Base-by-base conservation (phyloP, 805 yeast species). In the Kluyveromyces starmeri region DNA sequence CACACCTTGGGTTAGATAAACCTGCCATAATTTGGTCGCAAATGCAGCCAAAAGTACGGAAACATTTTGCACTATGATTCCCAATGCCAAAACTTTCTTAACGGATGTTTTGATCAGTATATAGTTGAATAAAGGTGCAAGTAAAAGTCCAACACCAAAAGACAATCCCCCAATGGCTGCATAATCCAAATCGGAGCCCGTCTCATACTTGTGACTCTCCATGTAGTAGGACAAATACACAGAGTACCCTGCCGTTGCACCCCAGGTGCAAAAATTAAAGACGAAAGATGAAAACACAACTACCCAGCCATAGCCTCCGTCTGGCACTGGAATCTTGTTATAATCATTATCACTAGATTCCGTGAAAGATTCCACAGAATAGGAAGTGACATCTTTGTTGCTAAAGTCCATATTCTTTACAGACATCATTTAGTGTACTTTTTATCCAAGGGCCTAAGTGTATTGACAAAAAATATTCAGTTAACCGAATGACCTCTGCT, bases 81-180 rank as follows among this genome's bases (percentile, higher is more conserved):
- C 80, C 3, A 65, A 16, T 0, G 52, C 27, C 10, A 72, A 57
- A 3, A 65, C 59, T 6, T 47, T 31, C 35, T 61, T 62, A 5
- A 61, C 43, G 0, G 76, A 74, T 7, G 70, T 32, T 13, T 36
- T 37, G 10, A 78, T 75, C 25, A 62, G 65, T 9, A 59, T 35
- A 40, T 46, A 68, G 36, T 67, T 71, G 23, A 70, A 58, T 1
- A 69, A 24, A 0, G 79, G 78, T 1, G 71, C 62, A 35, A 65
- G 58, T 0, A 53, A 40, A 12, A 71, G 42, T 1, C 77, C 75
- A 1, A 65, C 45, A 4, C 75, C 76, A 46, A 72, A 67, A 0
- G 75, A 65, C 12, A 73, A 48, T 2, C 79, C 79, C 8, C 78
- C 79, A 37, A 73, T 61, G 4, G 62, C 57, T 28, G 73, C 73